Evolutionary conservation across 306 rosid species (phyloP), one percentile per base, ranked within the genome.

Genomic region (Vigna mungo): DNA sequence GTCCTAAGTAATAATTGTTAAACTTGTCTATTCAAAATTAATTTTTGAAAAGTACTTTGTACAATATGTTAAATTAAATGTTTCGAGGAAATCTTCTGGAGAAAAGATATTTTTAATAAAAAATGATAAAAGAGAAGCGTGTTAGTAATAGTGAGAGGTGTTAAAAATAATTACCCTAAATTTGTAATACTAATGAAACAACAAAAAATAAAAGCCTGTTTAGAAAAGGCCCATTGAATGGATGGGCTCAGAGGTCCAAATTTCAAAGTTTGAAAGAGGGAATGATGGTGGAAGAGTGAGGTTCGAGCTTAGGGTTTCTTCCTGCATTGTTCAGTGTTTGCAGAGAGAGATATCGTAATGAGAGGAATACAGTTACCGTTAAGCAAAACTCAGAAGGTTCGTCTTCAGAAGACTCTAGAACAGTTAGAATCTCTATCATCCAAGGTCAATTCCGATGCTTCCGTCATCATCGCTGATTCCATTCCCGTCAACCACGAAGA

Each of bases 311-410:
- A 10, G 70, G 48, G 70, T 63, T 63, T 63, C 48, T 63, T 61
- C 30, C 9, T 63, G 48, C 16, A 16, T 34, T 61, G 7, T 32
- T 16, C 6, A 61, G 68, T 61, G 44, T 16, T 61, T 1, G 20
- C 43, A 14, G 5, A 60, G 46, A 34, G 68, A 13, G 9, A 9
- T 23, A 21, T n/a, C 60, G n/a, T 11, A 23, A 84, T 87, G 88
- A 87, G 90, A 77, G 88, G 61, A 65, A 63, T 85, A 41, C 78
- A 85, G 17, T 77, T 85, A 80, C 74, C 92, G 7, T 83, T 92
- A 84, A 92, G 85, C 87, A 90, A 92, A 85, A 90, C 97, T 39
- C 98, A 95, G 91, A 95, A 89, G 88, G 77, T 90, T 72, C 95
- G 97, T 51, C 85, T 92, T 21, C 86, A 87, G 67, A 92, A 88